phyloP scores from a whole-genome alignment of 371 early-diverging fungal genomes.

The Zancudomyces culisetae region DNA sequence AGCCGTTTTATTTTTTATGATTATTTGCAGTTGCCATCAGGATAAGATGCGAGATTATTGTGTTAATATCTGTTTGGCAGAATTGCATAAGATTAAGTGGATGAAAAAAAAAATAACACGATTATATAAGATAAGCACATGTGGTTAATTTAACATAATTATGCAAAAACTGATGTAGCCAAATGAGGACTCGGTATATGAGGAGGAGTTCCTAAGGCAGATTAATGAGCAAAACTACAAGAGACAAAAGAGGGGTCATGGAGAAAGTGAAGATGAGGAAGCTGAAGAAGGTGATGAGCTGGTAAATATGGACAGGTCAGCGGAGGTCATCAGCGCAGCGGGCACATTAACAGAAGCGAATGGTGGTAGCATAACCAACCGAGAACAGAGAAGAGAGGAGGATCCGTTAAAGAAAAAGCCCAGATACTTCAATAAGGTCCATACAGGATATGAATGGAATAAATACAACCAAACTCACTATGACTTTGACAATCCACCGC shows the following conservation, averaged over 20 bases:
- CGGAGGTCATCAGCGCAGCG: slow-evolving; percentile 46
- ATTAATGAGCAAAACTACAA: no score
- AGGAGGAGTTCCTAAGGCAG: slow-evolving; percentile 61
- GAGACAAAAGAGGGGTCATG: slow-evolving; percentile 18
- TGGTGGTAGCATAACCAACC: slow-evolving; percentile 83
- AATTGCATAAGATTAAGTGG: no score
- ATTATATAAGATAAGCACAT: no score
- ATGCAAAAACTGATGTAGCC: slow-evolving; percentile 49
- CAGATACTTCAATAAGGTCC: slow-evolving; percentile 82
- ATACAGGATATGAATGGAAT: slow-evolving; percentile 95
- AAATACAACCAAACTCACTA: slow-evolving; percentile 96
- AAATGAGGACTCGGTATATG: slow-evolving; percentile 57
- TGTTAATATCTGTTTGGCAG: no score
- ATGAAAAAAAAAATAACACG: no score
- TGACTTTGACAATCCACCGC: slow-evolving; percentile 89
- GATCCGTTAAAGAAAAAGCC: no score
- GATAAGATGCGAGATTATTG: no score
- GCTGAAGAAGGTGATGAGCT: slow-evolving; percentile 45
- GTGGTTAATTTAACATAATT: no score
- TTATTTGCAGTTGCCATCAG: no score
- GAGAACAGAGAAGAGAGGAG: no score
- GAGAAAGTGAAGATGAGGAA: slow-evolving; percentile 53
- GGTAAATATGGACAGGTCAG: not conserved
- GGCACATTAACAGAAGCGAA: slow-evolving; percentile 39
- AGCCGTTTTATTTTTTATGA: no score